These are phyloP conservation scores for Komagataella phaffii DNA, from an alignment of 805 yeast species.

Conservation along the genomic window DNA sequence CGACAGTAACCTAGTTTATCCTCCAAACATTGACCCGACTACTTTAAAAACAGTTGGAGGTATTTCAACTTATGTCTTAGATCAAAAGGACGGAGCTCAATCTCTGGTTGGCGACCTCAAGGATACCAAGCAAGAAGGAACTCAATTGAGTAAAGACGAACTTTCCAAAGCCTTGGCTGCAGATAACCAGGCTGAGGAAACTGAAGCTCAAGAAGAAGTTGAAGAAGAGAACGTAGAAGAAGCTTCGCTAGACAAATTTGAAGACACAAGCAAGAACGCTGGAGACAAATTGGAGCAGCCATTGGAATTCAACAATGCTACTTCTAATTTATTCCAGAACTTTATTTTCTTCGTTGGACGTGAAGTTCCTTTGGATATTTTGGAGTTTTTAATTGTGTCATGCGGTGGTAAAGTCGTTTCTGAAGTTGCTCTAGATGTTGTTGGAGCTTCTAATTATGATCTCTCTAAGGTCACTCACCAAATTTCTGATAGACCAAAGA, in stretches of 20 bases:
- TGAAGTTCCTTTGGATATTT: slow-evolving; percentile 85
- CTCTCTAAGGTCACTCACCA: slow-evolving; percentile 77
- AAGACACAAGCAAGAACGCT: slow-evolving; percentile 42
- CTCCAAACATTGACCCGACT: slow-evolving; percentile 67
- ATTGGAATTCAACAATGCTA: slow-evolving; percentile 37
- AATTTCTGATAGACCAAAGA: slow-evolving; percentile 83
- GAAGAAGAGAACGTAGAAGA: slow-evolving; percentile 27
- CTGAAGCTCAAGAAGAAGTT: slow-evolving; percentile 21
- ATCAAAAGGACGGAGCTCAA: slow-evolving; percentile 25
- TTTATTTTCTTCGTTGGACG: slow-evolving; percentile 84
- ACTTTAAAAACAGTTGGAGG: slow-evolving; percentile 86
- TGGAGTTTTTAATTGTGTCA: slow-evolving; percentile 77
- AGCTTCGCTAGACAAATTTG: slow-evolving; percentile 57
- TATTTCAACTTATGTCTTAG: slow-evolving; percentile 67
- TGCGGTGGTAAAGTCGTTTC: slow-evolving; percentile 79
- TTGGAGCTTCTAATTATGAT: slow-evolving; percentile 36
- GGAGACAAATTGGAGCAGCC: slow-evolving; percentile 75
- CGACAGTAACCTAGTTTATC: slow-evolving; percentile 78
- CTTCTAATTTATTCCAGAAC: slow-evolving; percentile 54
- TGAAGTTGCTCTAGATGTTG: slow-evolving; percentile 78
- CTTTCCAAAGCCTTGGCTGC: slow-evolving; percentile 41
- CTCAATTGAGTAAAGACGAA: slow-evolving; percentile 25
- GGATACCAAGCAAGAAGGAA: slow-evolving; percentile 16
- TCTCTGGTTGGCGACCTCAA: slow-evolving; percentile 23
- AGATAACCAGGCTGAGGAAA: slow-evolving; percentile 27